Evolutionary conservation across 768 basidiomycete species (phyloP), one percentile per base, ranked within the genome.

Genomic region (Kwoniella europaea): DNA sequence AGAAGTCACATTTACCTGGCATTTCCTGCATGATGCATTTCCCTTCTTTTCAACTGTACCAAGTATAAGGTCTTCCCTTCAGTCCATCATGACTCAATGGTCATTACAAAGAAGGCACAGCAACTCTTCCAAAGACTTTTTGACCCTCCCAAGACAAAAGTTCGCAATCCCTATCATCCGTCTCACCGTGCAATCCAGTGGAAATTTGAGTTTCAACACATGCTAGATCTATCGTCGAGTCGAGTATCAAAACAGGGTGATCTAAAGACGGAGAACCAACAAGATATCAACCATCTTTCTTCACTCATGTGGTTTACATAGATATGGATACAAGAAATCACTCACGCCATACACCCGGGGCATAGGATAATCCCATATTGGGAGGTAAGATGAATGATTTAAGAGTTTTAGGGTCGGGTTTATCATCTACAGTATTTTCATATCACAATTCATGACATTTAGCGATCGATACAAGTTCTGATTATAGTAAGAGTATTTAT

Each of bases 161-260:
- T 84, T 99, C 94, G 81, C 96, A 98, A 83, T 99, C 97, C 22
- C 79, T 56, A 20, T 71, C 63, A 71, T 88, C 86, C 0, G 72
- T 44, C 68, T 79, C 79, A 43, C 46, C 46, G 61, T 89, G 88
- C 0, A 91, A 91, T 5, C 82, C 77, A 68, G 92, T 88, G 6
- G 93, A 94, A 64, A 96, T 90, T 83, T 98, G 95, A 24, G 94
- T 92, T 84, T 98, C 96, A 10, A 98, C 88, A 78, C 96, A 98
- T 10, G 92, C 82, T 67, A 86, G 83, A 65, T 86, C 84, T 41
- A 83, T 74, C 35, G 81, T 70, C 43, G 76, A 71, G 61, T 77
- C 82, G 15, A 82, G 71, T 9, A 79, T 72, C 15, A 93, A 90
- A 88, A 96, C 92, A 1, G 96, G 94, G 86, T 97, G 94, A 84